Percentiles rank a stretch among this genome's conserved stretches.
phyloP scores from a whole-genome alignment of 139 green algal genomes.

The Coelastrella sp. region DNA sequence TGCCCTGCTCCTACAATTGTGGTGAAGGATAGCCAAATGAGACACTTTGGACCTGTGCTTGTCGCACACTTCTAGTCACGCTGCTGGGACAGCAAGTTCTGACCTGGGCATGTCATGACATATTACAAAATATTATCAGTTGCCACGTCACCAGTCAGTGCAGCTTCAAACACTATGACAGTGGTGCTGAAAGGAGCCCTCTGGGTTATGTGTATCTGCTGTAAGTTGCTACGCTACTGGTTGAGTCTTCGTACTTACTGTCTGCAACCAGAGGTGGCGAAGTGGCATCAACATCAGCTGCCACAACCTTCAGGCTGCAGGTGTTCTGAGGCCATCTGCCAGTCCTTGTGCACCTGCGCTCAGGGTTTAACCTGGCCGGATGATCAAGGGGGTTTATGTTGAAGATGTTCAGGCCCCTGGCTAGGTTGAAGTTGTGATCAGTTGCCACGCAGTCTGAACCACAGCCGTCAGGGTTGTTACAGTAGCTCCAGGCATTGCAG shows the following conservation, averaged over 20 bases:
- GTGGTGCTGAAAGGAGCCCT: neutral
- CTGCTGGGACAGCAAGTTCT: too few species aligned
- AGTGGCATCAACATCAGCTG: neutral
- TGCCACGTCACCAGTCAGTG: too few species aligned
- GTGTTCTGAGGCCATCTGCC: neutral
- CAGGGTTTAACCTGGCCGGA: neutral
- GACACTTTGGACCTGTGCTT: too few species aligned
- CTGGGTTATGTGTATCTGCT: too few species aligned
- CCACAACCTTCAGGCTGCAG: slow-evolving; percentile 1
- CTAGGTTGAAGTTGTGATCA: neutral
- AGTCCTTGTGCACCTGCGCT: neutral
- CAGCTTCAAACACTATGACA: neutral
- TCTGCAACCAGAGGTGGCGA: neutral
- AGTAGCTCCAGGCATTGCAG: slow-evolving; percentile 4
- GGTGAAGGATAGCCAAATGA: neutral
- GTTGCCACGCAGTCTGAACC: neutral
- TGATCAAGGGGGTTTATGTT: neutral
- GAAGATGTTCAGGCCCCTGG: neutral
- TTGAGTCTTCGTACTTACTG: neutral
- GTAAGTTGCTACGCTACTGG: neutral
- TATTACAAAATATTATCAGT: too few species aligned
- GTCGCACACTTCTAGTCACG: too few species aligned
- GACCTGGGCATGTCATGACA: too few species aligned
- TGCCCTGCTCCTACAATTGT: neutral
- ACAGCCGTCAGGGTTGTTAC: neutral